A percentile compares a stretch with the other conserved stretches of the same genome.
Conservation (phyloP, 176 grass and related monocot species). For the Neostapfia colusana region DNA sequence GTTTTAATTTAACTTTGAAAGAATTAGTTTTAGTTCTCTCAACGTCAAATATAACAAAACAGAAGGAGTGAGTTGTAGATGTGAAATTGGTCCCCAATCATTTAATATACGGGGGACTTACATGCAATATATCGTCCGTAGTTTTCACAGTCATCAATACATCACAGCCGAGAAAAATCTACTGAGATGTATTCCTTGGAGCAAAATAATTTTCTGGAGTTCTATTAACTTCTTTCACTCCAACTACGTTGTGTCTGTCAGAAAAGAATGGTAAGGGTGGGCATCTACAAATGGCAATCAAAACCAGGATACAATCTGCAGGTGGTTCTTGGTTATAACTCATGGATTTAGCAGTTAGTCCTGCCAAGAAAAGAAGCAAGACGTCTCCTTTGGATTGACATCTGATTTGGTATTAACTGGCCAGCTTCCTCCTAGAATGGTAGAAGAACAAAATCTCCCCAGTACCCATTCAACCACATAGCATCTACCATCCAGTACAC, state of each 20-base stretch:
- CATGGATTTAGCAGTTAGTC: slow-evolving; percentile 9
- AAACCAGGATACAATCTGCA: slow-evolving; percentile 39
- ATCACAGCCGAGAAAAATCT: not conserved
- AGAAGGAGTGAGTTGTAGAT: not conserved
- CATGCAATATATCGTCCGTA: not conserved
- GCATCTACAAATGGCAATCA: slow-evolving; percentile 41
- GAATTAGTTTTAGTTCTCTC: too few species aligned
- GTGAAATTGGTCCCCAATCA: not conserved
- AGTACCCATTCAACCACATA: not conserved
- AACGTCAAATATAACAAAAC: too few species aligned
- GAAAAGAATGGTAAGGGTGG: slow-evolving; percentile 54
- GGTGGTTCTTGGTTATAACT: slow-evolving; percentile 14
- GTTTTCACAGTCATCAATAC: not conserved
- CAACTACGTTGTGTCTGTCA: slow-evolving; percentile 29
- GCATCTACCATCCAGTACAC: slow-evolving; percentile 20
- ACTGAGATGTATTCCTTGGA: not conserved
- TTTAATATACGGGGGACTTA: not conserved
- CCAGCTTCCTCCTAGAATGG: slow-evolving; percentile 16
- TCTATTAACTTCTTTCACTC: slow-evolving; percentile 43
- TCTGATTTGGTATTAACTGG: not conserved
- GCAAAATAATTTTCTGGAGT: slow-evolving; percentile 38
- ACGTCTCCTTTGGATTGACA: not conserved
- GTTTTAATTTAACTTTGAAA: too few species aligned
- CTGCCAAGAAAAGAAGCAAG: not conserved
- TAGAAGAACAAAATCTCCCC: slow-evolving; percentile 40